Evolutionary conservation across 2,329 filamentous ascomycete genomes (phyloP), one percentile per base, ranked within the genome.

Genomic region (Neopestalotiopsis sp.): DNA sequence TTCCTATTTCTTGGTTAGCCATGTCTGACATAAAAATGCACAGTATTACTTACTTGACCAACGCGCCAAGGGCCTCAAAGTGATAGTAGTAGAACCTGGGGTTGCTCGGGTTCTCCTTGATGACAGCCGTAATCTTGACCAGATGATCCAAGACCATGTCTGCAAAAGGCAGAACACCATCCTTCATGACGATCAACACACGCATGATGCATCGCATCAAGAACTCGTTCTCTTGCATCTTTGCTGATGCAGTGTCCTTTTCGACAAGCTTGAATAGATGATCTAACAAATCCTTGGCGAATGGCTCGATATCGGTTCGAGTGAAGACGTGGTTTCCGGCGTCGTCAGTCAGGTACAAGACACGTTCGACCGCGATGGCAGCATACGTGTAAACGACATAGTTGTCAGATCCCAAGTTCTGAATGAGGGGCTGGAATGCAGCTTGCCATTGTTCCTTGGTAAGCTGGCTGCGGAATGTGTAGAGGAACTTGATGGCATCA

Each of bases 171-270:
- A 91, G 82, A 14, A 95, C 89, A 34, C 90, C 92, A 62, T 97
- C 95, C 78, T 92, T 93, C 80, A 98, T 92, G 72, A 98, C 95
- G 73, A 99, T 94, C 70, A 99, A 86, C 13, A 99, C 95, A 75
- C 96, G 90, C 96, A 99, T 99, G 68, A 98, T 94, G 76, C 96
- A 99, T 75, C 94, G 93, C 95, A 99, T 98, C 77, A 99, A 81
- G 80, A 98, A 99, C 79, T 99, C 96, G 78, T 99, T 99, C 81
- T 99, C 96, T 78, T 99, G 96, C 71, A 99, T 90, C 85, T 98
- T 99, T 72, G 95, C 90, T 1, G 97, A 92, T 12, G 92, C 91
- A 4, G 87, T 86, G 74, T 97, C 92, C 78, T 92, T 94, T 78
- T 97, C 93, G 73, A 99, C 94, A 66, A 99, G 87, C 72, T 91